phyloP scores from a whole-genome alignment of 495 filamentous ascomycete genomes.

The Tuber magnatum region DNA sequence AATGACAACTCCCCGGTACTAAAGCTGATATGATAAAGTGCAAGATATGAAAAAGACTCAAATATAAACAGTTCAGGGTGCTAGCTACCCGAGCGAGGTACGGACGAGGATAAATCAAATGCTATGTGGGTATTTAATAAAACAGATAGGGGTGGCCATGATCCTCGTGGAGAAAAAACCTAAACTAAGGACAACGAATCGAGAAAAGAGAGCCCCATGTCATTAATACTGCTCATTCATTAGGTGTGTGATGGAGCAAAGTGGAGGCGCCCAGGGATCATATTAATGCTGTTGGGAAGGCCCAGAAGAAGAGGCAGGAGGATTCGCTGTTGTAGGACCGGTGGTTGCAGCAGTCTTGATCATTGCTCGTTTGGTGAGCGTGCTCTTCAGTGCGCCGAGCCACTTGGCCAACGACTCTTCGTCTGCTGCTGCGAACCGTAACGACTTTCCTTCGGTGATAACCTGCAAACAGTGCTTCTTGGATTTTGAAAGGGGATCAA shows the following conservation, averaged over 20 bases:
- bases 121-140: constrained; percentile 5
- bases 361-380: constrained; percentile 56
- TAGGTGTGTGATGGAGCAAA: neutral
- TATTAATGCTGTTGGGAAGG: neutral
- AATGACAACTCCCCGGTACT: neutral
- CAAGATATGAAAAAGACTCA: neutral
- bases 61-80: neutral
- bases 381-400: constrained; percentile 83
- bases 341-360: constrained; percentile 13
- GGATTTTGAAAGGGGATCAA: constrained; percentile 75
- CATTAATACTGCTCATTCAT: neutral
- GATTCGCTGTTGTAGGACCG: neutral
- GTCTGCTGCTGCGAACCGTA: constrained; percentile 71
- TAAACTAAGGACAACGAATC: neutral
- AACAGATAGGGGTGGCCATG: neutral
- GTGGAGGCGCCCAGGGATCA: neutral
- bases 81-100: neutral
- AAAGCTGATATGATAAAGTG: neutral
- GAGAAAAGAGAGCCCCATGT: neutral
- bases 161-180: neutral
- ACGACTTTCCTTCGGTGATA: constrained; percentile 89
- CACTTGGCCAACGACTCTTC: constrained; percentile 79
- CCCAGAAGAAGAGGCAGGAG: neutral
- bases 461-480: constrained; percentile 85
- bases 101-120: neutral